Percentiles rank a stretch among this genome's conserved stretches.
Evolutionary conservation across 352 stramenopile species (phyloP).

Genomic region (Phytophthora niederhauseri): DNA sequence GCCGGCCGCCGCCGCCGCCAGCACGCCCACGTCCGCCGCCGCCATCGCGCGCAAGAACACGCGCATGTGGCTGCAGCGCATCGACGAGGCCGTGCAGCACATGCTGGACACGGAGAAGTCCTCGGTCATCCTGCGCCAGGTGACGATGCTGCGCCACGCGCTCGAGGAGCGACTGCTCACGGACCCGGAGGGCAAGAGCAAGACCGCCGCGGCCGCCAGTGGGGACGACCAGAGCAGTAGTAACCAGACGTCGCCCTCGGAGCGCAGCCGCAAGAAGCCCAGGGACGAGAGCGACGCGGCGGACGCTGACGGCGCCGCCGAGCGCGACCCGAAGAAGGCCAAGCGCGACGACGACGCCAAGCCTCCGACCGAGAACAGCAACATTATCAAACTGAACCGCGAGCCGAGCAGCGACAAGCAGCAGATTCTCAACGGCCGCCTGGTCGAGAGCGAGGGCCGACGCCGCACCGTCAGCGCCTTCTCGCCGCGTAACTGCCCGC

Average conservation of each 20-base stretch:
- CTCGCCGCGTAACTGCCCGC: conserved; percentile 54
- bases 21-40: conserved; percentile 31
- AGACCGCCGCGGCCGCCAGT: neutral
- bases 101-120: conserved; percentile 58
- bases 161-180: conserved; percentile 44
- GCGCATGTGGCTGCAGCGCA: conserved; percentile 44
- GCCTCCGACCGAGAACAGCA: conserved; percentile 14
- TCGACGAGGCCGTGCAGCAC: conserved; percentile 41
- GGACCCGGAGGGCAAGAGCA: conserved; percentile 11
- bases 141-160: conserved; percentile 58
- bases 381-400: conserved; percentile 34
- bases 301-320: conserved; percentile 9
- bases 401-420: conserved; percentile 19
- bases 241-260: conserved; percentile 18
- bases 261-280: conserved; percentile 31
- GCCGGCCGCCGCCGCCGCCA: conserved; percentile 21
- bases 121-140: conserved; percentile 62
- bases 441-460: conserved; percentile 29
- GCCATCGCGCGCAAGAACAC: conserved; percentile 42
- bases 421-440: conserved; percentile 16
- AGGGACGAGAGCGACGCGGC: conserved; percentile 27
- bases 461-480: conserved; percentile 26
- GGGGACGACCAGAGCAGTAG: conserved; percentile 3
- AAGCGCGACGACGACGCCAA: conserved; percentile 28
- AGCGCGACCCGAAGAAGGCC: conserved; percentile 40